phyloP scores from a whole-genome alignment of 805 yeast species.

The Metschnikowia koreensis region DNA sequence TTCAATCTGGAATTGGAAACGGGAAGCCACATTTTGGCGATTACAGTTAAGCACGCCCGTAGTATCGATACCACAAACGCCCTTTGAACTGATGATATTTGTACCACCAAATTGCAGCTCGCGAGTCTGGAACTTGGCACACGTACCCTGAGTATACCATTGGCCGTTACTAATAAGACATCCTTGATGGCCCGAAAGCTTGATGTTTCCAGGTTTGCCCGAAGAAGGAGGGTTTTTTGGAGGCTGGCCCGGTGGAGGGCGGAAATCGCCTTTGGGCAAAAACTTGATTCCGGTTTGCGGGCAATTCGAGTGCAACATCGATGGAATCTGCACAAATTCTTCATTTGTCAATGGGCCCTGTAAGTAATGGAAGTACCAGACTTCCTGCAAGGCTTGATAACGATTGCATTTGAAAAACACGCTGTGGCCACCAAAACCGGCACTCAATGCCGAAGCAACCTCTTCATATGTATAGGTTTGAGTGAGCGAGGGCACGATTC shows the following conservation, averaged over 20 bases:
- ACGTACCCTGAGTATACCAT: conserved; percentile 80
- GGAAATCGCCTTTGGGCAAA: conserved; percentile 58
- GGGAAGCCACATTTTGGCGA: conserved; percentile 9
- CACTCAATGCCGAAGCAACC: conserved; percentile 32
- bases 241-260: conserved; percentile 17
- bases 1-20: conserved; percentile 59
- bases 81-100: conserved; percentile 65
- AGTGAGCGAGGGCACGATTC: conserved; percentile 36
- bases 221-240: conserved; percentile 11
- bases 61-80: conserved; percentile 55
- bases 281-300: conserved; percentile 67
- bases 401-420: conserved; percentile 39
- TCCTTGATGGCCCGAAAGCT: conserved; percentile 54
- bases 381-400: conserved; percentile 23
- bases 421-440: conserved; percentile 29
- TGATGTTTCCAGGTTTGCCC: conserved; percentile 36
- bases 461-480: conserved; percentile 34
- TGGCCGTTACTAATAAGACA: conserved; percentile 84
- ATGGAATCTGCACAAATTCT: conserved; percentile 55
- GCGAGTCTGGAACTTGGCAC: conserved; percentile 67
- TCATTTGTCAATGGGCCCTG: conserved; percentile 24
- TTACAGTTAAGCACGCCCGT: conserved; percentile 17
- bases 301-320: conserved; percentile 58
- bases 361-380: conserved; percentile 28
- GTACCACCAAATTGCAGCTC: conserved; percentile 73